phyloP scores from a whole-genome alignment of 805 yeast genomes.

The Metschnikowia peoriensis region DNA sequence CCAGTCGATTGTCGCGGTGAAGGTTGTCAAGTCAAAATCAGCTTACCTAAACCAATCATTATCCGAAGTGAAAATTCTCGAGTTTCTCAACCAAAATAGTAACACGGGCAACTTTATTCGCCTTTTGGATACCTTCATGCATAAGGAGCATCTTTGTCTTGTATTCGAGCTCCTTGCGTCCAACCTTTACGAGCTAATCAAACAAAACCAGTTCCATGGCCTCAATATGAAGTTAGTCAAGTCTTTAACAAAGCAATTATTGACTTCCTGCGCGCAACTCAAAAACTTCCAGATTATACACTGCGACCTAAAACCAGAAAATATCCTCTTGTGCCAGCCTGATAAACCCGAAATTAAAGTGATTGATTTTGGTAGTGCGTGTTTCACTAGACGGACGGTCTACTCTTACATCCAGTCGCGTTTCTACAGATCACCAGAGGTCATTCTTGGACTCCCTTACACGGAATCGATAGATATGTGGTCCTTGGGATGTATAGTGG shows the following conservation, averaged over 20 bases:
- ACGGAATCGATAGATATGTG: slow-evolving; percentile 95
- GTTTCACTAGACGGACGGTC: slow-evolving; percentile 85
- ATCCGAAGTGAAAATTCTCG: slow-evolving; percentile 85
- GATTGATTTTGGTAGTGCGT: slow-evolving; percentile 95
- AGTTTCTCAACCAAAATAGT: slow-evolving; percentile 65
- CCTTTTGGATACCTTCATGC: slow-evolving; percentile 84
- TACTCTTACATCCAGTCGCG: slow-evolving; percentile 92
- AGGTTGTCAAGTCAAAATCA: slow-evolving; percentile 88
- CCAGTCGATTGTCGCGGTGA: slow-evolving; percentile 89
- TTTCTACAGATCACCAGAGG: slow-evolving; percentile 94
- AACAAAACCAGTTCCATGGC: slow-evolving; percentile 93
- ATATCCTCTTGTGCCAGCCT: slow-evolving; percentile 74
- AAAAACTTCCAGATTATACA: slow-evolving; percentile 86
- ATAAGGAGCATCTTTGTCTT: slow-evolving; percentile 86
- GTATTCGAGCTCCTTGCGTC: slow-evolving; percentile 89
- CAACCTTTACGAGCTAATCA: slow-evolving; percentile 84
- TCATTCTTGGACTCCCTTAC: slow-evolving; percentile 86
- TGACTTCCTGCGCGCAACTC: slow-evolving; percentile 76
- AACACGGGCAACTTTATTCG: slow-evolving; percentile 75
- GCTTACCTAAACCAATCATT: slow-evolving; percentile 89
- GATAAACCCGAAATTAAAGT: slow-evolving; percentile 86
- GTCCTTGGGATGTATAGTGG: slow-evolving; percentile 93
- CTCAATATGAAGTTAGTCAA: slow-evolving; percentile 75
- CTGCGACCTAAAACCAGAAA: slow-evolving; percentile 97
- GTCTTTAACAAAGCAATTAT: slow-evolving; percentile 72